phyloP scores from a whole-genome alignment of 164 flowering plant genomes.

The Nymphaea colorata region DNA sequence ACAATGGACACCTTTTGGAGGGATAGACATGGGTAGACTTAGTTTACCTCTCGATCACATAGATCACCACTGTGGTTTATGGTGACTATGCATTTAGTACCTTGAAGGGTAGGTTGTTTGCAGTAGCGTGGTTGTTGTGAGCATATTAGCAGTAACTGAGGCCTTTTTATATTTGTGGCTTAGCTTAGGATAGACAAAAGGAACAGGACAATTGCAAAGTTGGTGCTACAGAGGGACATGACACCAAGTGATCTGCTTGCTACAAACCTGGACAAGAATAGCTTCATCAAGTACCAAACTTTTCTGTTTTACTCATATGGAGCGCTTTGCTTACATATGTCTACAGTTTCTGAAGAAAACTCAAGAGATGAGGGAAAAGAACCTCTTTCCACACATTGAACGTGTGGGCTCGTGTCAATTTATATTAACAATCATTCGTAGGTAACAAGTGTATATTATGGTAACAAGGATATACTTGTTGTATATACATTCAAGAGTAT shows the following conservation, averaged over 20 bases:
- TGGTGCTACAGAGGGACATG: constrained; percentile 57
- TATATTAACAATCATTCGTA: too few relatives aligned
- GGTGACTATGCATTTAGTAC: constrained; percentile 56
- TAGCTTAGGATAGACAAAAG: constrained; percentile 61
- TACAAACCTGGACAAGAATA: constrained; percentile 63
- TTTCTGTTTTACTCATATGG: too few relatives aligned
- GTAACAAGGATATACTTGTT: too few relatives aligned
- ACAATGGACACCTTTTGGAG: constrained; percentile 20
- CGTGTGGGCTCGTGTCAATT: too few relatives aligned
- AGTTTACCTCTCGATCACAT: constrained; percentile 57
- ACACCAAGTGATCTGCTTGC: constrained; percentile 56
- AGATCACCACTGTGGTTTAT: constrained; percentile 78
- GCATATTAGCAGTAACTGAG: constrained; percentile 58
- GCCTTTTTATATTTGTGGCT: constrained; percentile 61
- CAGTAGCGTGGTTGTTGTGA: constrained; percentile 54
- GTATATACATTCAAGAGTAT: too few relatives aligned
- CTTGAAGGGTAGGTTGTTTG: constrained; percentile 40
- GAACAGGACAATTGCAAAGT: constrained; percentile 39
- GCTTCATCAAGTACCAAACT: constrained; percentile 50
- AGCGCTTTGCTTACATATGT: too few relatives aligned
- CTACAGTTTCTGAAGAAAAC: too few relatives aligned
- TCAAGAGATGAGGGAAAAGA: too few relatives aligned
- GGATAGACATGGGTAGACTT: constrained; percentile 42
- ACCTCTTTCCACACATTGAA: too few relatives aligned
- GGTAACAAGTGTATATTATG: too few relatives aligned